phyloP scores from a whole-genome alignment of 352 stramenopile species.

The Phytophthora hibernalis region DNA sequence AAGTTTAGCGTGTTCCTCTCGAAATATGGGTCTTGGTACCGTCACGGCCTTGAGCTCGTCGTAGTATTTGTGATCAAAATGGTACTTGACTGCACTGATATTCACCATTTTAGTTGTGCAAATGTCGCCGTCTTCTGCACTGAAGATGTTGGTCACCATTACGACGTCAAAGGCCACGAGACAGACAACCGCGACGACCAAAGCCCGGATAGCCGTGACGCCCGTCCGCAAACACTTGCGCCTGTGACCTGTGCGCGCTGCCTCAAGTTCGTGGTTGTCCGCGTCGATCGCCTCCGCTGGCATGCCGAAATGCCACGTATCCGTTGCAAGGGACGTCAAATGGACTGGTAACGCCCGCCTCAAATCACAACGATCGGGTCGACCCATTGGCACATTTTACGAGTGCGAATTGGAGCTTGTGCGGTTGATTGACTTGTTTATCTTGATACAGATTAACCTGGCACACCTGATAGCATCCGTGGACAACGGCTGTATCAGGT shows the following conservation, averaged over 20 bases:
- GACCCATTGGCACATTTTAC: neutral
- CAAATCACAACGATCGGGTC: neutral
- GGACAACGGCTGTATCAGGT: too few species aligned
- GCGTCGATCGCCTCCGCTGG: neutral
- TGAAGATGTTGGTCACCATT: slow-evolving; percentile 15
- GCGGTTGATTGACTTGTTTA: too few species aligned
- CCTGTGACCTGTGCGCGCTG: neutral
- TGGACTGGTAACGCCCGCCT: neutral
- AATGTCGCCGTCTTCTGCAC: neutral
- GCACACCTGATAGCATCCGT: too few species aligned
- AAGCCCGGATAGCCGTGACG: neutral
- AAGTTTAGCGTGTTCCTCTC: slow-evolving; percentile 21
- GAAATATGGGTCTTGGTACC: slow-evolving; percentile 27
- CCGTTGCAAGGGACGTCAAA: neutral
- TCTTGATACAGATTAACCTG: too few species aligned
- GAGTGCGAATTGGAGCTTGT: neutral
- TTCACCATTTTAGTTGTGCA: slow-evolving; percentile 7
- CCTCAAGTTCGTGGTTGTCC: neutral
- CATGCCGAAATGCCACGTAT: neutral
- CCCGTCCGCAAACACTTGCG: slow-evolving; percentile 9
- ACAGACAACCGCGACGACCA: slow-evolving; percentile 5
- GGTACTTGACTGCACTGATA: slow-evolving; percentile 2
- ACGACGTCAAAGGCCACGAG: slow-evolving; percentile 16
- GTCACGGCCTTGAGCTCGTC: slow-evolving; percentile 2
- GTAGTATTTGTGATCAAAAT: slow-evolving; percentile 16